A percentile compares a stretch with the other conserved stretches of the same genome.
Conservation (phyloP, 805 yeast genomes). For the Candida khao-thaluensis region DNA sequence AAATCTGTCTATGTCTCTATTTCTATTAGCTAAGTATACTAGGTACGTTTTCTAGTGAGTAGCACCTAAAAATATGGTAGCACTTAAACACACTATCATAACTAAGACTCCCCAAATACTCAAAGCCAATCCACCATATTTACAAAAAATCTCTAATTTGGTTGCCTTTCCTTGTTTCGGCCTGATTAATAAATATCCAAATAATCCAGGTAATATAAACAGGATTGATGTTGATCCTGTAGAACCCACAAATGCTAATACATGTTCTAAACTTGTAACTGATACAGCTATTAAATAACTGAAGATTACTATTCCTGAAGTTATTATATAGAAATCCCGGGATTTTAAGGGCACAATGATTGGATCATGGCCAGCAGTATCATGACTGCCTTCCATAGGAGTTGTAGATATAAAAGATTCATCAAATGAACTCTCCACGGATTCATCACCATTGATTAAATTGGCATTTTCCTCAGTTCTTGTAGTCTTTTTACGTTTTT, state of each 20-base stretch:
- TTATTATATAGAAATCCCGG: constrained; percentile 47
- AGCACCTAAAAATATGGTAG: constrained; percentile 42
- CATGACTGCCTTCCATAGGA: constrained; percentile 48
- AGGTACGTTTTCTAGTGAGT: no score
- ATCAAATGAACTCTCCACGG: constrained; percentile 16
- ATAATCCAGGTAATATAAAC: constrained; percentile 74
- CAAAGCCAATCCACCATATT: constrained; percentile 42
- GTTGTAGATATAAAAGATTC: constrained; percentile 43
- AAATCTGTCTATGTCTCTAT: neutral
- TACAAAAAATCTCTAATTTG: constrained; percentile 30
- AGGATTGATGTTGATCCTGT: constrained; percentile 82
- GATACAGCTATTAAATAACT: constrained; percentile 59
- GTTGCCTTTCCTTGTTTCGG: constrained; percentile 30
- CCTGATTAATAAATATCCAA: constrained; percentile 61
- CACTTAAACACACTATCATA: constrained; percentile 55
- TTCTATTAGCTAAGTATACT: no score
- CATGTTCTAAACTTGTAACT: constrained; percentile 63
- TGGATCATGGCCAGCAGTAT: constrained; percentile 47
- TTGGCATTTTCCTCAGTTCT: constrained; percentile 13
- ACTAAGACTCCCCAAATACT: constrained; percentile 53
- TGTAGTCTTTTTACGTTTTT: neutral
- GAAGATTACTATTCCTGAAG: constrained; percentile 43
- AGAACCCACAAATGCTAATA: constrained; percentile 74
- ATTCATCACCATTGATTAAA: constrained; percentile 12
- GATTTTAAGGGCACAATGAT: constrained; percentile 50